Base-by-base conservation (phyloP, 202 grass and related monocot genomes). In the Dendrocalamus latiflorus region DNA sequence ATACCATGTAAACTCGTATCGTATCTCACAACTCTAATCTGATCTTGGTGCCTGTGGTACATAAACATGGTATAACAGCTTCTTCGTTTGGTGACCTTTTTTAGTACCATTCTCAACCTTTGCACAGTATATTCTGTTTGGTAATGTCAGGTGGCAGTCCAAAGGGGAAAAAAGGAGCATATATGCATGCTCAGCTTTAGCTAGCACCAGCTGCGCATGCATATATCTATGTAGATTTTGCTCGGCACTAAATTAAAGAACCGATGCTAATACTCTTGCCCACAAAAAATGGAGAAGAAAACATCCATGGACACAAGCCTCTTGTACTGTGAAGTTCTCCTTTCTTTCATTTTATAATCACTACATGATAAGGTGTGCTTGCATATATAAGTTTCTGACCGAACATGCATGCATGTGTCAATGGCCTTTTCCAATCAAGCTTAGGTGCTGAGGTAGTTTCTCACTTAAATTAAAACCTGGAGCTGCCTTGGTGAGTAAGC, bases 21-120 rank as follows among this genome's bases (percentile, higher is more conserved):
- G 9, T 44, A 44, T 44, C 9, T 12, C 0, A 44, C 42, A 11
- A 12, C 2, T 44, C 10, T 44, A 11, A 44, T 44, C 0, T 2
- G 0, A 1, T 44, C 0, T 12, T 0, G 42, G 0, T 13, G 10
- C 8, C 38, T 39, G 2, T 2, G 1, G 10, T 0, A 1, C 10
- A 44, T 44, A 44, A 44, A 12, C 2, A 12, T 0, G 42, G 11
- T 44, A 44, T 1, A 13, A 44, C 11, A 44, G 0, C 45, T 48
- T 16, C 14, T 20, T 53, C 50, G 20, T 0, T 50, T 0, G 47
- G 43, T 44, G 43, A 17, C 44, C 47, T 17, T 50, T 6, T 17
- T 8, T 20, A 53, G 50, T 20, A 18, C 50, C 17, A 20, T 53
- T 53, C 17, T 8, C 50, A 53, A 53, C 50, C 50, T 20, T 53